These are phyloP conservation scores for Plasmodium coatneyi DNA, from an alignment of 169 alveolate genomes.

Conservation along the genomic window DNA sequence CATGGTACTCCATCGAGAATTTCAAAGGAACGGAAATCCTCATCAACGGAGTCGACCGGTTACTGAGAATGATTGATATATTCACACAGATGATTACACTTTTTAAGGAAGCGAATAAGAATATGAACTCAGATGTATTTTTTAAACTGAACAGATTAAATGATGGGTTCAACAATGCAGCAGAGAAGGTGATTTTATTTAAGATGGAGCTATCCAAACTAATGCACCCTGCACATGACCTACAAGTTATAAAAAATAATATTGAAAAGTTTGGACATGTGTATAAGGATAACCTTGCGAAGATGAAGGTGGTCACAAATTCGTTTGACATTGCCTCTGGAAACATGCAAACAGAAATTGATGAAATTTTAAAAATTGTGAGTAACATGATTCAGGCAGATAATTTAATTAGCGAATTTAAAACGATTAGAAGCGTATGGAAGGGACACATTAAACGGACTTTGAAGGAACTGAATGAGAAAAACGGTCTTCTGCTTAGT, in stretches of 20 bases:
- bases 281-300: constrained; percentile 11
- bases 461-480: not conserved
- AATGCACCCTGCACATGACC: not conserved
- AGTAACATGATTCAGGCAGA: constrained; percentile 12
- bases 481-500: not conserved
- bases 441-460: not conserved
- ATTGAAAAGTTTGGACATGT: constrained; percentile 18
- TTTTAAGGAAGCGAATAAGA: not conserved
- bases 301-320: not conserved
- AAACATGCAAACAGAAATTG: constrained; percentile 22
- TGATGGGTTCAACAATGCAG: not conserved
- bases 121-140: not conserved
- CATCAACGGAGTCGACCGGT: not conserved
- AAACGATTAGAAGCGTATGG: constrained; percentile 15
- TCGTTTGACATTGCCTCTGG: constrained; percentile 13
- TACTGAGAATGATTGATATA: not conserved
- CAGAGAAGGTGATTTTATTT: not conserved
- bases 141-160: constrained; percentile 1
- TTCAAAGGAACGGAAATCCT: not conserved
- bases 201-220: constrained; percentile 7
- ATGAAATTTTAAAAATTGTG: not conserved
- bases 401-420: constrained; percentile 17
- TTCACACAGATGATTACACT: not conserved
- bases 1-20: constrained; percentile 21
- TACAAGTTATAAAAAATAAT: constrained; percentile 9